Evolutionary conservation across 208 protist species (phyloP), one percentile per base, ranked within the genome.

Genomic region (Trypanosomatidae sp.): DNA sequence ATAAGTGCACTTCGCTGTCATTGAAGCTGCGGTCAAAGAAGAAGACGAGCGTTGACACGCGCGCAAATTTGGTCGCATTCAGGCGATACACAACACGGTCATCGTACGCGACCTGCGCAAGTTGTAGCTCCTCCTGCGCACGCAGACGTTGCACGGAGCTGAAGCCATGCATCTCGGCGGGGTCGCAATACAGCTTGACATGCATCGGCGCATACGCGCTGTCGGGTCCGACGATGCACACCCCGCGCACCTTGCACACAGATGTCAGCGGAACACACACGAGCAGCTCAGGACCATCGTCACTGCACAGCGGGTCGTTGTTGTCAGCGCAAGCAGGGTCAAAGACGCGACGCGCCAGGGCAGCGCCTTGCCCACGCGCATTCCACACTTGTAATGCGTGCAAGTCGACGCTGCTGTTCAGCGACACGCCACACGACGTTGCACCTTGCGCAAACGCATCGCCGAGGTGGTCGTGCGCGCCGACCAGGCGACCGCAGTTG

Each of bases 161-260:
- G 47, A 89, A 92, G 0, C 84, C 84, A 4, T 42, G 42, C 21
- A 92, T 51, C 30, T 71, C 66, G 2, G 43, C 48, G 10, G 70
- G 69, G 43, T 92, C 88, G 24, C 57, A 66, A 56, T 81, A 92
- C 2, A 92, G 44, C 30, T 89, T 92, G 0, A 92, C 73, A 13
- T 66, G 56, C 2, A 56, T 58, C 10, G 84, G 76, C 0, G 84
- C 61, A 39, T 56, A 67, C 37, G 78, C 71, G 50, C 48, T 61
- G 11, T 55, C 59, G 0, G 79, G 72, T 18, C 65, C 76, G 18
- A 65, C 33, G 24, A 92, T 83, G 0, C 70, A 74, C 15, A 92
- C 45, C 6, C 66, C 79, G 28, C 71, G 72, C 2, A 92, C 33
- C 1, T 63, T 57, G 33, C 76, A 87, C 0, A 88, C 52, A 10